These are phyloP conservation scores for Lactarius trivialis DNA, from an alignment of 768 basidiomycete genomes.

Conservation along the genomic window DNA sequence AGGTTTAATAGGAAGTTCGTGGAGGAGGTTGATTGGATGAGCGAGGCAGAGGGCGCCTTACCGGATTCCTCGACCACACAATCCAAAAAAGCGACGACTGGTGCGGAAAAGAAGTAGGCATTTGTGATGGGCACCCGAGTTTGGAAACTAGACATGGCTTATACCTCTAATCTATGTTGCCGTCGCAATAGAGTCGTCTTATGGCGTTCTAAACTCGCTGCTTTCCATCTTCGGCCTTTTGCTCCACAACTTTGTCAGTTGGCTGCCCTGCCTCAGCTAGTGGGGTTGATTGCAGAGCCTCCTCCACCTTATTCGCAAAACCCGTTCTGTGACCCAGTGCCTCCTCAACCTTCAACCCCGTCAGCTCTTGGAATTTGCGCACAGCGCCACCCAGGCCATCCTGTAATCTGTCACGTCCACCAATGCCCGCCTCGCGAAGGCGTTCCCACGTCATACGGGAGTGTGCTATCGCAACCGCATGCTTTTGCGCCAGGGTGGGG, in stretches of 20 bases:
- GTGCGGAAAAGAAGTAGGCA: not conserved
- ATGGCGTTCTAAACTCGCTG: not conserved
- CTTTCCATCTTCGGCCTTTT: not conserved
- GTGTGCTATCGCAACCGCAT: conserved; percentile 58
- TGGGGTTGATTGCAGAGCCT: conserved; percentile 3
- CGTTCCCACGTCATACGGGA: conserved; percentile 52
- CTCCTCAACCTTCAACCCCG: conserved; percentile 51
- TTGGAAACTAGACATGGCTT: conserved; percentile 6
- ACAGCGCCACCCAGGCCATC: conserved; percentile 42
- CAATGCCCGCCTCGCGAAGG: conserved; percentile 44
- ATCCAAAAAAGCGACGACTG: not conserved
- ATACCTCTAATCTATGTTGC: conserved; percentile 15
- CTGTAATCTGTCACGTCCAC: conserved; percentile 40
- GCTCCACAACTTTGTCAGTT: not conserved
- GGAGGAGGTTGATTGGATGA: conserved; percentile 35
- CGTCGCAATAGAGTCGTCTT: not conserved
- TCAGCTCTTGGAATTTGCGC: conserved; percentile 54
- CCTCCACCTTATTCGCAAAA: conserved; percentile 18
- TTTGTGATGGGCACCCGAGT: not conserved
- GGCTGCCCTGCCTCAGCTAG: not conserved
- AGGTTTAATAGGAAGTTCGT: conserved; percentile 74
- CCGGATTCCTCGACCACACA: not conserved
- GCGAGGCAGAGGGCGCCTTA: conserved; percentile 14
- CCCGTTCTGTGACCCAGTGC: conserved; percentile 7
- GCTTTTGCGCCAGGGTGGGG: conserved; percentile 62